Evolutionary conservation across 2,329 filamentous ascomycete genomes (phyloP), one percentile per base, ranked within the genome.

Genomic region (Tolypocladium capitatum): DNA sequence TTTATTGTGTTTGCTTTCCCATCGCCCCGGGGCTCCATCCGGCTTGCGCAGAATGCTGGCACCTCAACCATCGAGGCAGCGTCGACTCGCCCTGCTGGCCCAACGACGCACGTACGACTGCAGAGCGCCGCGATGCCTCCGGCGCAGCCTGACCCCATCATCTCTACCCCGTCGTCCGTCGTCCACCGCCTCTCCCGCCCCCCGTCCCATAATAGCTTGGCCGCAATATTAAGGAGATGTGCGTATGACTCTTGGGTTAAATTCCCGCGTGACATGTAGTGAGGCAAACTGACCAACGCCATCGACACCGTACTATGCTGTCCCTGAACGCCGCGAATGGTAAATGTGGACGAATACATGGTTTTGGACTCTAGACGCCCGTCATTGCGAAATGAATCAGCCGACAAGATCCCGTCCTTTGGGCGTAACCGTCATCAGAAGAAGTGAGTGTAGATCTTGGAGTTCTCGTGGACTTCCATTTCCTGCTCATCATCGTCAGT

Each of bases 401-500:
- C 52, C 54, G 52, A 53, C 49, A 56, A 52, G 51, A 54, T 55
- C 48, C 47, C 32, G 38, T 53, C 43, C 47, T 32, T 31, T 48
- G 35, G 55, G 46, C 53, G 49, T 58, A 51, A 54, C 51, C 55
- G 54, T 75, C 70, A 68, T 91, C 80, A 98, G 76, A 98, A 97
- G 78, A 98, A 98, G 77, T 98, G 92, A 59, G 92, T 98, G 75
- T 98, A 96, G 62, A 96, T 90, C 73, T 97, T 98, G 56, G 92
- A 97, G 65, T 84, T 87, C 70, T 97, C 92, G 67, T 98, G 92
- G 60, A 98, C 92, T 74, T 97, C 92, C 92, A 98, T 98, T 73
- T 98, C 92, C 92, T 97, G 52, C 35, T 47, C 14, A 16, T 30
- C 11, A 10, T 35, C 18, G 57, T 78, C 65, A 78, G 72, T 27